A percentile compares a stretch with the other conserved stretches of the same genome.
Evolutionary conservation across 2,329 filamentous ascomycete genomes (phyloP).

Genomic region (Coleophoma crateriformis): DNA sequence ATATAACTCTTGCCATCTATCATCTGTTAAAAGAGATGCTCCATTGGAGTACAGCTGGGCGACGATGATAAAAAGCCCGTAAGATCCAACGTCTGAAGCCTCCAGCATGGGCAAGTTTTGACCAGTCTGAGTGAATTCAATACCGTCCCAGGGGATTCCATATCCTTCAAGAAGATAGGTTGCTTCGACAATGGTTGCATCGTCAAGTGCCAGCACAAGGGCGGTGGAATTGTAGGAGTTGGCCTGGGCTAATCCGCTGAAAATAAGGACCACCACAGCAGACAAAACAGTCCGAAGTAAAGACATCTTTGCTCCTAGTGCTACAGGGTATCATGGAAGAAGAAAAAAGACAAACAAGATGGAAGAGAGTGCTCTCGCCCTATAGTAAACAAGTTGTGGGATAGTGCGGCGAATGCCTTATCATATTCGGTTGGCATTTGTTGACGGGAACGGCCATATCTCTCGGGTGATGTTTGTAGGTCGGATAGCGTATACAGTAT

Average conservation of each 20-base stretch:
- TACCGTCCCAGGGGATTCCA: conserved; percentile 48
- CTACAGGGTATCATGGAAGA: too few relatives aligned
- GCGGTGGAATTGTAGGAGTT: conserved; percentile 8
- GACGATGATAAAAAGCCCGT: conserved; percentile 1
- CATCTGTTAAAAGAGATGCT: conserved; percentile 33
- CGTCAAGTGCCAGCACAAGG: not conserved
- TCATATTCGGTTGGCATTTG: too few relatives aligned
- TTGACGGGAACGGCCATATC: too few relatives aligned
- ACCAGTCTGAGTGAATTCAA: conserved; percentile 45
- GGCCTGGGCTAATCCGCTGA: not conserved
- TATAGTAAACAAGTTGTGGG: too few relatives aligned
- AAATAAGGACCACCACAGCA: not conserved
- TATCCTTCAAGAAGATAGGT: conserved; percentile 40
- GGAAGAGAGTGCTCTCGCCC: too few relatives aligned
- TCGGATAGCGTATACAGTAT: too few relatives aligned
- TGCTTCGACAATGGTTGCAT: not conserved
- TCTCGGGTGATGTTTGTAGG: too few relatives aligned
- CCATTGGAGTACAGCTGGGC: not conserved
- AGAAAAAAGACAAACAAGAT: too few relatives aligned
- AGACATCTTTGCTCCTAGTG: not conserved
- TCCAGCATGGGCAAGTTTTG: conserved; percentile 40
- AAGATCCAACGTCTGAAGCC: not conserved
- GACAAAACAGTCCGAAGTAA: not conserved
- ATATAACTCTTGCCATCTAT: conserved; percentile 49
- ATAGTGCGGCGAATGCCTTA: too few relatives aligned